Evolutionary conservation across 805 yeast species (phyloP).

Genomic region (Sugiyamaella smithiae): DNA sequence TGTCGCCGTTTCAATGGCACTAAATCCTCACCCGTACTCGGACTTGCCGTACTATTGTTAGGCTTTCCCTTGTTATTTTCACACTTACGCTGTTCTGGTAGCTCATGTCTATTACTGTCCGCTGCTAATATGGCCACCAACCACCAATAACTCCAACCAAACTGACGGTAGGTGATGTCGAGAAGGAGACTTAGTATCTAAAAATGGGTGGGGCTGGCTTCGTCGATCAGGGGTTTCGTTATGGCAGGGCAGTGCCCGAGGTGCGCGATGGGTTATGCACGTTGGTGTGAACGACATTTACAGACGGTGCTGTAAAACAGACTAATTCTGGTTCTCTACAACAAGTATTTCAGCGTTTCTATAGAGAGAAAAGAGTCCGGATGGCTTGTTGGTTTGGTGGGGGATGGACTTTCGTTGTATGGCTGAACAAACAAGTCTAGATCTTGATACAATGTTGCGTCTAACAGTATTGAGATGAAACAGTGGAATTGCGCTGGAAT

Average conservation of each 20-base stretch:
- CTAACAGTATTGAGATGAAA: too few species aligned
- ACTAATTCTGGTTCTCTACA: too few species aligned
- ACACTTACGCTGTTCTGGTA: slow-evolving; percentile 9
- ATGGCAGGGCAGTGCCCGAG: not conserved
- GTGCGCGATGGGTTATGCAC: too few species aligned
- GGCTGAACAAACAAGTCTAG: too few species aligned
- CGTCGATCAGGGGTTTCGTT: slow-evolving; percentile 4
- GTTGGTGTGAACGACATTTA: too few species aligned
- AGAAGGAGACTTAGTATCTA: not conserved
- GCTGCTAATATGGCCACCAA: not conserved
- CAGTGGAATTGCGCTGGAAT: too few species aligned
- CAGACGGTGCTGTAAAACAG: too few species aligned
- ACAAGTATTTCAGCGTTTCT: too few species aligned
- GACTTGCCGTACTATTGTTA: slow-evolving; percentile 3
- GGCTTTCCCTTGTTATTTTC: not conserved
- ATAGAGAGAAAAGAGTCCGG: too few species aligned
- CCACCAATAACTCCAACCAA: not conserved
- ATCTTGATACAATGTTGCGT: too few species aligned
- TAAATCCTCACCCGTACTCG: slow-evolving; percentile 3
- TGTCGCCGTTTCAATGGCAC: not conserved
- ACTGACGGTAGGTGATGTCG: not conserved
- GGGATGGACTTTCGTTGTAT: too few species aligned
- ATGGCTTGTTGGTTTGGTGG: too few species aligned
- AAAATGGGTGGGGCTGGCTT: not conserved
- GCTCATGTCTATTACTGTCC: slow-evolving; percentile 7